Evolutionary conservation across 225 moss, liverwort and hornwort species (phyloP), one percentile per base, ranked within the genome.

Genomic region (Lunularia cruciata): DNA sequence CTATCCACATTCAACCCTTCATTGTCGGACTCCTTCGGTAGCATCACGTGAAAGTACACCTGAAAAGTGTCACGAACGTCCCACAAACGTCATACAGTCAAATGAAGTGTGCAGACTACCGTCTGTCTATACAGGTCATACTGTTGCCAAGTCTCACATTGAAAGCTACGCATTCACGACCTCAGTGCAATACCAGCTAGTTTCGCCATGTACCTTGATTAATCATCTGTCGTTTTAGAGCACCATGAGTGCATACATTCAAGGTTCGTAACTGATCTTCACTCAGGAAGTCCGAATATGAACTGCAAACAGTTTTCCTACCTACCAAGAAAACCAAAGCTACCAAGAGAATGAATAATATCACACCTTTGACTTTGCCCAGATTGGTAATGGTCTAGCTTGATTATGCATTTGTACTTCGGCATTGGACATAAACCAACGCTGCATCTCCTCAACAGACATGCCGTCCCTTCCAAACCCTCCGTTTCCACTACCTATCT

Each of bases 351-450:
- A n/a, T n/a, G 26, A 54, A 40, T 19, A 49, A 31, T 52, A 12
- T 23, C 67, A 34, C 72, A 93, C 98, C 98, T 93, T 98, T 6
- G 89, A 74, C 71, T 85, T 92, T 31, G 93, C 91, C 98, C 98
- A 98, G 26, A 93, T 86, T 25, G 93, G 98, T 71, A 93, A 80
- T 30, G 91, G 88, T 74, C 93, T 83, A 2, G 93, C 85, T 69
- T 93, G 98, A 68, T 62, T 75, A 22, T 98, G 98, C 93, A 93
- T 98, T 80, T 98, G 98, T 13, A 98, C 98, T 87, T 98, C 98
- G 38, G 98, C 98, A 70, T 98, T 98, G 0, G 98, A 98, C 98
- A 98, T 98, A 32, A 84, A 98, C 92, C 91, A 93, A 6, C 98
- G 89, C 60, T 98, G 98, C 91, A 91, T 80, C 73, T 98, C 93